A percentile compares a stretch with the other conserved stretches of the same genome.
Conservation (phyloP, 345 rosid species). For the Euclidium syriacum region DNA sequence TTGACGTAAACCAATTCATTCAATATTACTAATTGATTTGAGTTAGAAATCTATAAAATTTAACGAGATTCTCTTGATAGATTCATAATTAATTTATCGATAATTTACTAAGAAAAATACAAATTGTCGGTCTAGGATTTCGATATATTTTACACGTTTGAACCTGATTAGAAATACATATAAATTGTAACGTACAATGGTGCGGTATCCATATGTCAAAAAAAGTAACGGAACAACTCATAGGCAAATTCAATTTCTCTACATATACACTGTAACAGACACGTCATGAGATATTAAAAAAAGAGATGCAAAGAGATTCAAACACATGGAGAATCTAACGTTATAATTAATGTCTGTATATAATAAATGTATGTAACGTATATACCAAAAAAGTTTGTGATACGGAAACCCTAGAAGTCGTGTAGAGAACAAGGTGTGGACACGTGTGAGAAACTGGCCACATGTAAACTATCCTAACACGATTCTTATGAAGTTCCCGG, state of each 20-base stretch:
- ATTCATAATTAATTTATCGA: too few species aligned
- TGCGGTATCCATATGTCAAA: neutral
- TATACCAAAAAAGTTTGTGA: too few species aligned
- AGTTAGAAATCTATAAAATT: too few species aligned
- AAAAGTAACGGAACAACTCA: neutral
- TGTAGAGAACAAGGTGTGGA: slow-evolving; percentile 1
- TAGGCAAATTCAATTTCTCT: slow-evolving; percentile 5
- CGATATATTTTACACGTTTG: too few species aligned
- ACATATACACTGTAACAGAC: neutral
- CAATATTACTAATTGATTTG: too few species aligned
- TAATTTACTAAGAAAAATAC: too few species aligned
- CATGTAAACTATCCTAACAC: slow-evolving; percentile 13
- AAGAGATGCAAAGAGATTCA: neutral
- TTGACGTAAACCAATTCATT: too few species aligned
- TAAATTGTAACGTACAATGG: too few species aligned
- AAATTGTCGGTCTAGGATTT: too few species aligned
- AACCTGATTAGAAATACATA: too few species aligned
- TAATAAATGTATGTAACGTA: neutral
- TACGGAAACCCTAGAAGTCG: slow-evolving; percentile 33
- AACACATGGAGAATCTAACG: slow-evolving; percentile 7
- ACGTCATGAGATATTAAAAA: too few species aligned
- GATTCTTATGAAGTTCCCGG: slow-evolving; percentile 1
- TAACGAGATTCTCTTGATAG: too few species aligned
- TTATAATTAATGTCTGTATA: neutral
- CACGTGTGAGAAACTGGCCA: slow-evolving; percentile 24